These are phyloP conservation scores for Microbotryum violaceum DNA, from an alignment of 1,284 basidiomycete genomes.

Conservation along the genomic window DNA sequence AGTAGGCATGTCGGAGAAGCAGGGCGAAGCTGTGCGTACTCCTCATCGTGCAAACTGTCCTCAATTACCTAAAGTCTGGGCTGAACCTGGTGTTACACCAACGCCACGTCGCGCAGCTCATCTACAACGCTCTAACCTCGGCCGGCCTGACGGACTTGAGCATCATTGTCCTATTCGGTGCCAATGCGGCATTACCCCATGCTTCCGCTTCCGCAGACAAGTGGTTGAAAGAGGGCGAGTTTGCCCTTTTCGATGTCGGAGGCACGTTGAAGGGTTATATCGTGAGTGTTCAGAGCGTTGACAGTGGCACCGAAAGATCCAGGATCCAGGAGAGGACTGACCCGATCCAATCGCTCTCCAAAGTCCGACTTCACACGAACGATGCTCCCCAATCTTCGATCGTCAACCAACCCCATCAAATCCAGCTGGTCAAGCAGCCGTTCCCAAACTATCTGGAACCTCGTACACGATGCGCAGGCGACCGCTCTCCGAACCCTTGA, in stretches of 20 bases:
- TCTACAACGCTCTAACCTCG: conserved; percentile 17
- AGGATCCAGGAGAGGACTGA: background rate
- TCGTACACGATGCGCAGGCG: conserved; percentile 58
- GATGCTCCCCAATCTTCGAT: conserved; percentile 13
- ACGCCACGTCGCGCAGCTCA: conserved; percentile 4
- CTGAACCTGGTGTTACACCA: background rate
- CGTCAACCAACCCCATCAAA: background rate
- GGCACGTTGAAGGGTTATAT: conserved; percentile 14
- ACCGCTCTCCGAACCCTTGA: conserved; percentile 50
- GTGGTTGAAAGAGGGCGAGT: conserved; percentile 52
- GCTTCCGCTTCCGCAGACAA: conserved; percentile 61
- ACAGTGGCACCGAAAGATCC: background rate
- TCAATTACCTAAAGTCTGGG: background rate
- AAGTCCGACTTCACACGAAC: conserved; percentile 24
- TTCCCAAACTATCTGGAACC: conserved; percentile 52
- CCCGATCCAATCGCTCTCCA: background rate
- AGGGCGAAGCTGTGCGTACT: conserved; percentile 44
- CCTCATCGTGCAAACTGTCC: too few species aligned
- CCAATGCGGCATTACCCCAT: conserved; percentile 76
- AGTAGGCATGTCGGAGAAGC: conserved; percentile 67
- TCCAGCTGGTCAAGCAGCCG: conserved; percentile 2
- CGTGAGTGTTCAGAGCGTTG: background rate
- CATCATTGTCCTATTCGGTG: conserved; percentile 16
- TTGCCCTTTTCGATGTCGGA: conserved; percentile 67
- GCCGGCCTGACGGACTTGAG: conserved; percentile 13